Evolutionary conservation across 1,284 basidiomycete species (phyloP), one percentile per base, ranked within the genome.

Genomic region (Porogramme epimiltina): DNA sequence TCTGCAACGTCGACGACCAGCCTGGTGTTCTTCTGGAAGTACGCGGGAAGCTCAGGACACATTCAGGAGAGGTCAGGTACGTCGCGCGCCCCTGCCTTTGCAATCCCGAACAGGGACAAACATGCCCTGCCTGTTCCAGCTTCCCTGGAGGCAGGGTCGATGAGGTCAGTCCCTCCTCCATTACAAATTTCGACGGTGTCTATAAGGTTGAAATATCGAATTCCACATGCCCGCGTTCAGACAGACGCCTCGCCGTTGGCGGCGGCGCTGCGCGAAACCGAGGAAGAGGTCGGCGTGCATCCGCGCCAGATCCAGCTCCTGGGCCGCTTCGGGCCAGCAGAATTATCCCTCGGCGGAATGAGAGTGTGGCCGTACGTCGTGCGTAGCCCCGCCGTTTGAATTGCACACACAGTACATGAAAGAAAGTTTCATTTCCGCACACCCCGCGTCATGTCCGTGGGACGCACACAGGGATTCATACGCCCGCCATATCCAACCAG

Each of bases 41-140:
- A 25, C 76, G 89, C 56, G 85, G 82, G n/a, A 78, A 79, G 51
- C 67, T 91, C 50, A 76, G 88, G 58, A 78, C 75, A 33, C 89
- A 91, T 69, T 84, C 86, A 0, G 89, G 90, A n/a, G 88, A 91
- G 74, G 82, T 91, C 31, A 89, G 89, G 89, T 88, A 63, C 58
- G 79, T 41, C 20, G 11, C 9, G 15, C 1, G 19, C 13, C 26
- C 24, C 11, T n/a, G n/a, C n/a, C n/a, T n/a, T n/a, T n/a, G n/a
- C n/a, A 6, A 8, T 15, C 28, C 9, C 28, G 28, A 8, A 15
- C 19, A 41, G 16, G 15, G 22, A 15, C 4, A 25, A 16, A 19
- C 23, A 31, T 45, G 37, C 34, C 18, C 16, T 28, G 31, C 26
- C 24, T 19, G 34, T 23, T 34, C n/a, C 62, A 91, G 89, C 73